Base-by-base conservation (phyloP, 768 basidiomycete species). In the Rhizopogon roseolus region DNA sequence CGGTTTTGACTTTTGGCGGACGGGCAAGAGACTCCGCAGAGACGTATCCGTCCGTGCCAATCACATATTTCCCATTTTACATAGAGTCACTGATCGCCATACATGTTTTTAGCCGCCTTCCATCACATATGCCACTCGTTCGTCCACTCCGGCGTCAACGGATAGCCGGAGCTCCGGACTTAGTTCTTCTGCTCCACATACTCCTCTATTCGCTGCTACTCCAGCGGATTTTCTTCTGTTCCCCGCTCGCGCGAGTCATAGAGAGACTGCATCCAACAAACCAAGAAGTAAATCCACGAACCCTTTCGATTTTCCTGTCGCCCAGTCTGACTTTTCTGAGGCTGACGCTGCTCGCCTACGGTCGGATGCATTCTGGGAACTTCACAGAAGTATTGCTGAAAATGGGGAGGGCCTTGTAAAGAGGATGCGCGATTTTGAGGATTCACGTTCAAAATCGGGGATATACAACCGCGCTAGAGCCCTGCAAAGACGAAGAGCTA, bases 401-500 rank as follows among this genome's bases (percentile, higher is more conserved):
- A 81, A 73, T 57, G 85, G 84, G 17, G 86, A 89, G 59, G 81
- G 82, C 6, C 76, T 89, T 45, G 77, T 90, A 11, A 78, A 74
- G 53, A 82, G 84, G 49, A 89, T 90, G 87, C 84, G 84, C 52
- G 82, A 87, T 58, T 85, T 82, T 63, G 87, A 89, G 65, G 68
- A 74, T 46, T 73, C 75, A 25, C 73, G 81, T 52, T 77, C 77
- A 37, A 69, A 70, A 54, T 70, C 71, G 34, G 70, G 65, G 49
- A 63, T 68, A 13, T 67, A 71, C 53, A 66, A 66, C 36, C 74
- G 73, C 41, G 66, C 71, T 51, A 75, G 73, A 49, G 72, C 73
- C 19, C 54, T 68, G 25, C 72, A 74, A 53, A 73, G 68, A 61
- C 72, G 76, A 55, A 74, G 74, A 16, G 19, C 22, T 5, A 74